These are phyloP conservation scores for Phaffomyces antillensis DNA, from an alignment of 805 yeast genomes.

Conservation along the genomic window DNA sequence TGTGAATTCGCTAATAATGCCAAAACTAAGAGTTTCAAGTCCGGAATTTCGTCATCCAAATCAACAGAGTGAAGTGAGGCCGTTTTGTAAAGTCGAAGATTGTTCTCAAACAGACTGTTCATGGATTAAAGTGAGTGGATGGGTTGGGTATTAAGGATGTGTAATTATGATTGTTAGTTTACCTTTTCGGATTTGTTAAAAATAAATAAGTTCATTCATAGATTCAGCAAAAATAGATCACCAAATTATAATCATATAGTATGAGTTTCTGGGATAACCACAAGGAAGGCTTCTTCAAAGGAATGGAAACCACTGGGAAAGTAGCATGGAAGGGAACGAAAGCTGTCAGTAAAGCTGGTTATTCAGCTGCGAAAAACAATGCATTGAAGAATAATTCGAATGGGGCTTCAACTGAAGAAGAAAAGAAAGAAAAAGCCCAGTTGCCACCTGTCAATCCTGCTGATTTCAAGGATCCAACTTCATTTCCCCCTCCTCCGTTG, in stretches of 20 bases:
- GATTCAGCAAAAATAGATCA: not conserved
- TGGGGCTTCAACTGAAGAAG: not conserved
- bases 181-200: not conserved
- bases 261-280: conserved; percentile 35
- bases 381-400: not conserved
- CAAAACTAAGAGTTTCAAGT: conserved; percentile 16
- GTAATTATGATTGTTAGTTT: not conserved
- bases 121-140: not conserved
- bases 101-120: conserved; percentile 13
- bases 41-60: conserved; percentile 9
- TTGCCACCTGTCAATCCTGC: not conserved
- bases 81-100: conserved; percentile 15
- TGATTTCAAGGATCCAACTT: conserved; percentile 10
- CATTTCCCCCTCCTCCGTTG: conserved; percentile 33
- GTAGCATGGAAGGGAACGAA: conserved; percentile 33
- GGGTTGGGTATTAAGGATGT: no score
- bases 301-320: conserved; percentile 30
- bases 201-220: not conserved
- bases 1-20: conserved; percentile 18
- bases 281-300: conserved; percentile 32
- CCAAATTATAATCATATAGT: not conserved
- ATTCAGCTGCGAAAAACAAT: conserved; percentile 31
- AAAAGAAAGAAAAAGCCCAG: not conserved
- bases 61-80: conserved; percentile 1
- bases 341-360: conserved; percentile 34